Conservation (phyloP, 2,329 filamentous ascomycete species). For the Pseudogymnoascus sp. region DNA sequence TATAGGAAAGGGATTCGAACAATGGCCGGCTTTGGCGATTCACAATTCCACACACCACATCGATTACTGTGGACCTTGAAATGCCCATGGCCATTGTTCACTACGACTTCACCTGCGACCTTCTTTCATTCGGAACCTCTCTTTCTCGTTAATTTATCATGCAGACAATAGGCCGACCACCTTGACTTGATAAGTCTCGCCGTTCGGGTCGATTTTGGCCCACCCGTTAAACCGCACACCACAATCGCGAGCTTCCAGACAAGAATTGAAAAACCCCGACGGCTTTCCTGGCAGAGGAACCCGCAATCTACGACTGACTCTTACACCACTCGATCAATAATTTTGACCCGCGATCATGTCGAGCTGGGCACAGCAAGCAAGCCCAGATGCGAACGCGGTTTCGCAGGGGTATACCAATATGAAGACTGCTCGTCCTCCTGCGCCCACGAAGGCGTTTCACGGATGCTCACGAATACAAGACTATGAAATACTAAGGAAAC, state of each 20-base stretch:
- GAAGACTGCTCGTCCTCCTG: constrained; percentile 38
- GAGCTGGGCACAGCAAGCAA: constrained; percentile 13
- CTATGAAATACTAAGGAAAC: constrained; percentile 72
- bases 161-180: constrained; percentile 5
- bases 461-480: constrained; percentile 80
- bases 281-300: background rate
- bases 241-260: constrained; percentile 4
- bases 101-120: background rate
- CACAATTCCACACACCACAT: constrained; percentile 3
- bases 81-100: background rate
- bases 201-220: constrained; percentile 5
- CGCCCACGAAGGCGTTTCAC: constrained; percentile 56
- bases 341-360: constrained; percentile 7
- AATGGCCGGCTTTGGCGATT: constrained; percentile 7
- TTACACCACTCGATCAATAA: background rate
- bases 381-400: constrained; percentile 24
- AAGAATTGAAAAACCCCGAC: background rate
- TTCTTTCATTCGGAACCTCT: background rate
- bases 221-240: background rate
- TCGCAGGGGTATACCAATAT: constrained; percentile 51
- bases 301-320: background rate
- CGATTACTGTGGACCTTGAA: background rate
- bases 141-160: constrained; percentile 5
- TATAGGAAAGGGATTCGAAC: background rate
- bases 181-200: constrained; percentile 10